Evolutionary conservation across 2,329 filamentous ascomycete species (phyloP).

Genomic region (Trichophyton mentagrophytes): DNA sequence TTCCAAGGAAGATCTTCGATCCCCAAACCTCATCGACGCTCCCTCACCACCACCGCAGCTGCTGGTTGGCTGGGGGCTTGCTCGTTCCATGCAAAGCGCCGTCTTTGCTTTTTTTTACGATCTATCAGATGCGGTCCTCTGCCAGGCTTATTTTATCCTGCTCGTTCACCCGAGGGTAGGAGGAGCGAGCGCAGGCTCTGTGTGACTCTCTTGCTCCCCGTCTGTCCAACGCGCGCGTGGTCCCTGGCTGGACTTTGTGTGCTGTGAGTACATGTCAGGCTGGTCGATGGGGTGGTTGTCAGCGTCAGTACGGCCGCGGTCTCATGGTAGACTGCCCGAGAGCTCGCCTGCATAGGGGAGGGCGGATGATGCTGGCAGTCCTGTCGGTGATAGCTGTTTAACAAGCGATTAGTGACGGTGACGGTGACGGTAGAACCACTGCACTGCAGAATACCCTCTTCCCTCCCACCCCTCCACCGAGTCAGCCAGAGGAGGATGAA

Average conservation of each 20-base stretch:
- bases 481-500: too few relatives aligned
- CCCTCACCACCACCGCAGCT: neutral
- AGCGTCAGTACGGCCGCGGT: neutral
- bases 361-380: neutral
- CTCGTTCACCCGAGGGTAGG: neutral
- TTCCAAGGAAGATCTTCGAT: neutral
- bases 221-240: neutral
- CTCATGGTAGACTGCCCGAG: neutral
- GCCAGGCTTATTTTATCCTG: neutral
- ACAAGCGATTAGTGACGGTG: neutral
- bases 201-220: neutral
- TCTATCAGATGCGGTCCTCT: neutral
- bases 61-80: neutral
- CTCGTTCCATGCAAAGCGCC: neutral
- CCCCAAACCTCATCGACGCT: neutral
- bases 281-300: neutral
- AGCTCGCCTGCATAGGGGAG: neutral
- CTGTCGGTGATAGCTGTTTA: too few relatives aligned
- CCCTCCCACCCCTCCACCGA: too few relatives aligned
- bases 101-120: slow-evolving; percentile 2
- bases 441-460: too few relatives aligned
- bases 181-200: neutral
- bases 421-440: neutral
- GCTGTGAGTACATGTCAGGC: neutral
- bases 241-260: neutral